Evolutionary conservation across 495 filamentous ascomycete genomes (phyloP).

Genomic region (Niebla homalea): DNA sequence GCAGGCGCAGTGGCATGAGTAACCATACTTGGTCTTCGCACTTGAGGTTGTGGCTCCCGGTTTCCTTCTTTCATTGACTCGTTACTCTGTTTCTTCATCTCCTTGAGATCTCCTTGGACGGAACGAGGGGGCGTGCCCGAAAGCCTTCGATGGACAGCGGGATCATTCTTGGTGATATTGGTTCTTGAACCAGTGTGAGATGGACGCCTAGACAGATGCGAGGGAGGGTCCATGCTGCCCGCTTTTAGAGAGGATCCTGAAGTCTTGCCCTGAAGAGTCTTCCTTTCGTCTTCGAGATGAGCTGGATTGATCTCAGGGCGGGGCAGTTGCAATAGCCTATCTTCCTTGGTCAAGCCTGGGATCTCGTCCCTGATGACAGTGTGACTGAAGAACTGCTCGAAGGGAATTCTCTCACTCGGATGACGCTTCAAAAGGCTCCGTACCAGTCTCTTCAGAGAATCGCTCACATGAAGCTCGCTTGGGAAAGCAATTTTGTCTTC

Average conservation of each 20-base stretch:
- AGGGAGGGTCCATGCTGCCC: not conserved
- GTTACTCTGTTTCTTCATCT: conserved; percentile 26
- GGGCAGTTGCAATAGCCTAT: conserved; percentile 36
- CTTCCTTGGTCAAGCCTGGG: conserved; percentile 69
- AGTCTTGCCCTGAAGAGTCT: not conserved
- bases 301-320: conserved; percentile 9
- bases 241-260: not conserved
- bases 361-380: conserved; percentile 64
- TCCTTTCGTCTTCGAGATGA: conserved; percentile 10
- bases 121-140: conserved; percentile 28
- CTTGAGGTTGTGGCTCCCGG: conserved; percentile 18
- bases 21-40: conserved; percentile 30
- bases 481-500: conserved; percentile 77
- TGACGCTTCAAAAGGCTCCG: conserved; percentile 68
- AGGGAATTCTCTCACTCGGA: conserved; percentile 70
- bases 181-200: conserved; percentile 6
- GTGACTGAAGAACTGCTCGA: conserved; percentile 67
- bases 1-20: conserved; percentile 48
- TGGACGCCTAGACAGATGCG: conserved; percentile 8
- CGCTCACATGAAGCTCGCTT: conserved; percentile 54
- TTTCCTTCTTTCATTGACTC: conserved; percentile 14
- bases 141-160: conserved; percentile 19
- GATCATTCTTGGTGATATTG: conserved; percentile 15
- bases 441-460: conserved; percentile 71
- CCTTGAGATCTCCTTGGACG: conserved; percentile 25